These are phyloP conservation scores for Fusarium clavum DNA, from an alignment of 2,329 filamentous ascomycete genomes.

Conservation along the genomic window DNA sequence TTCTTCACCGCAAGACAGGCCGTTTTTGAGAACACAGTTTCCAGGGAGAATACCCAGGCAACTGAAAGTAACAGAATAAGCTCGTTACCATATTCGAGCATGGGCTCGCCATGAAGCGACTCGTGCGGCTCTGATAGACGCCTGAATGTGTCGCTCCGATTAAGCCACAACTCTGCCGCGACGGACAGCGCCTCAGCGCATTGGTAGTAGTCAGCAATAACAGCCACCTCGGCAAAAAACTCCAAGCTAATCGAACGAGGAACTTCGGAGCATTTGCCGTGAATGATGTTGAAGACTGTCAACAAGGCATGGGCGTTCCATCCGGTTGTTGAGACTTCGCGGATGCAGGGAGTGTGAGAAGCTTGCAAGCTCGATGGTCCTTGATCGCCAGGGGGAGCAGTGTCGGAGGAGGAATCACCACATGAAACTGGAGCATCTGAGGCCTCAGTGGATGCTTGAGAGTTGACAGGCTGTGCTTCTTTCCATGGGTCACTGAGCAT, in stretches of 20 bases:
- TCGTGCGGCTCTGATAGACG: no score
- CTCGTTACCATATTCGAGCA: no score
- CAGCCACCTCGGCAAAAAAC: background rate
- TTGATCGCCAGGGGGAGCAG: background rate
- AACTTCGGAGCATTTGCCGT: background rate
- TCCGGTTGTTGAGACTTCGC: background rate
- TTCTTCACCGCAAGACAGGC: no score
- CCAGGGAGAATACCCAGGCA: no score
- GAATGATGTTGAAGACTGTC: constrained; percentile 10
- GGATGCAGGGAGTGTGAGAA: rapidly evolving
- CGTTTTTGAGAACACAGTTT: no score
- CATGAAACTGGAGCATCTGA: no score
- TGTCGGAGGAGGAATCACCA: background rate
- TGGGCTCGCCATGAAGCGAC: no score
- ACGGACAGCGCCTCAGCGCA: background rate
- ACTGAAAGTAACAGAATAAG: no score
- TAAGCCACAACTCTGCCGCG: no score
- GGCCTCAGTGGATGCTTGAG: no score
- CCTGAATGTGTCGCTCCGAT: no score
- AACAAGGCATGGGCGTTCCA: constrained; percentile 11
- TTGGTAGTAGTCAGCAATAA: constrained; percentile 12
- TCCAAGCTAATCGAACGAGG: background rate
- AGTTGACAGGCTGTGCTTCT: background rate
- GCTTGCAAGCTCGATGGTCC: background rate
- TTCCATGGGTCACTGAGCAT: constrained; percentile 2